Conservation (phyloP, 176 grass and related monocot genomes). For the Eremochloa ophiuroides region DNA sequence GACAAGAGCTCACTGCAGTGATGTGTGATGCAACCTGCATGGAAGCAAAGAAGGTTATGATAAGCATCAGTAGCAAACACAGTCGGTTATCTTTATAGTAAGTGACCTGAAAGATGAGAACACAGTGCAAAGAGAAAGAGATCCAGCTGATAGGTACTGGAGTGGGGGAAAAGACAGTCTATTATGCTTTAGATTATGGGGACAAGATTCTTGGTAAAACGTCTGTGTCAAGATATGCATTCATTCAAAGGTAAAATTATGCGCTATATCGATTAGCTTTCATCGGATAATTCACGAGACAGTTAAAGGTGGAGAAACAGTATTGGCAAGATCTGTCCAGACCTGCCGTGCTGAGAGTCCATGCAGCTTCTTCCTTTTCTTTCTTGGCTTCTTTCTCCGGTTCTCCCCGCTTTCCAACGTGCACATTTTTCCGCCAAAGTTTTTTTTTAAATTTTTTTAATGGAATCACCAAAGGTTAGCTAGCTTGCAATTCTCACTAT, state of each 20-base stretch:
- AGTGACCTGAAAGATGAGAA: neutral
- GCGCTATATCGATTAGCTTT: neutral
- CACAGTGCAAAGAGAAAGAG: neutral
- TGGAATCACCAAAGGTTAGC: constrained; percentile 4
- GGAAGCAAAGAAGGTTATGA: neutral
- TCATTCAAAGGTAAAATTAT: constrained; percentile 11
- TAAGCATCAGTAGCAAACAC: constrained; percentile 4
- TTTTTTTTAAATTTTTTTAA: too few relatives aligned
- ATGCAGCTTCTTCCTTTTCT: neutral
- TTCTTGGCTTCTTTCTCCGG: neutral
- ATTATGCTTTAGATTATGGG: constrained; percentile 10
- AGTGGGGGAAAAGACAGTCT: constrained; percentile 33
- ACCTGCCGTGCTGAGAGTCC: constrained; percentile 18
- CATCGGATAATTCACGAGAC: neutral
- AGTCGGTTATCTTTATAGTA: constrained; percentile 23
- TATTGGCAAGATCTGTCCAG: neutral
- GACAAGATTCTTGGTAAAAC: constrained; percentile 3
- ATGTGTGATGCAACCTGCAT: constrained; percentile 13
- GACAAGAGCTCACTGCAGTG: neutral
- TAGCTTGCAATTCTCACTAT: constrained; percentile 9
- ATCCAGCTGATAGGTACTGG: constrained; percentile 15
- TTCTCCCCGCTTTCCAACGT: constrained; percentile 15
- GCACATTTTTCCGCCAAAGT: constrained; percentile 36
- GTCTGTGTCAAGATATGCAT: neutral
- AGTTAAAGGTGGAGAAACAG: neutral